Conservation (phyloP, 2,329 filamentous ascomycete species). For the Xenosphaeropsis pyriputrescens region DNA sequence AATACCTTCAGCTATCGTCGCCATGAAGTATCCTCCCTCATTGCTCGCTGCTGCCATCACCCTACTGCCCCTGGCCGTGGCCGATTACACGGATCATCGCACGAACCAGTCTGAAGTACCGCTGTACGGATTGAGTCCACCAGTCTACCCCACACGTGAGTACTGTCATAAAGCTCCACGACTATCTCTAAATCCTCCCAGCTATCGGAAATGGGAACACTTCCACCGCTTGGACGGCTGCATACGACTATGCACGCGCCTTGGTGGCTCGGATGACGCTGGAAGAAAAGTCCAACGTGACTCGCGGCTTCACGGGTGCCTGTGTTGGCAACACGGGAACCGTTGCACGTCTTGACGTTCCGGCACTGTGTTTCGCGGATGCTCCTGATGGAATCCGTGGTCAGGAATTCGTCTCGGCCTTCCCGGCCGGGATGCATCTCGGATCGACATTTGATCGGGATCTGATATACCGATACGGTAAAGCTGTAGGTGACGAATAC, state of each 20-base stretch:
- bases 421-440: conserved; percentile 47
- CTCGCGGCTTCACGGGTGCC: conserved; percentile 5
- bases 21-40: too few relatives aligned
- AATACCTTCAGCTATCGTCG: too few relatives aligned
- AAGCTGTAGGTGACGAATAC: conserved; percentile 55
- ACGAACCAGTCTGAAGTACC: too few relatives aligned
- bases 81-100: too few relatives aligned
- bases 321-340: conserved; percentile 11
- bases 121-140: too few relatives aligned
- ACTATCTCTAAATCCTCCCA: too few relatives aligned
- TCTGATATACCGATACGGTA: conserved; percentile 50
- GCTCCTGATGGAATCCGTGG: conserved; percentile 9
- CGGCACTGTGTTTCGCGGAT: conserved; percentile 14
- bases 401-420: conserved; percentile 47
- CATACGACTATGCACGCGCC: conserved; percentile 51
- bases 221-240: conserved; percentile 39
- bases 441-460: conserved; percentile 62
- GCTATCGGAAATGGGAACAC: conserved; percentile 7
- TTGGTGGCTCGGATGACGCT: conserved; percentile 61
- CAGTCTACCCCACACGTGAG: too few relatives aligned
- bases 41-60: too few relatives aligned
- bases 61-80: too few relatives aligned
- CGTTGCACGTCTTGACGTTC: conserved; percentile 11
- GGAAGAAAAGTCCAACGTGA: conserved; percentile 48
- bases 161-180: too few relatives aligned